Conservation (phyloP, 306 rosid genomes). For the Castanea mollissima region DNA sequence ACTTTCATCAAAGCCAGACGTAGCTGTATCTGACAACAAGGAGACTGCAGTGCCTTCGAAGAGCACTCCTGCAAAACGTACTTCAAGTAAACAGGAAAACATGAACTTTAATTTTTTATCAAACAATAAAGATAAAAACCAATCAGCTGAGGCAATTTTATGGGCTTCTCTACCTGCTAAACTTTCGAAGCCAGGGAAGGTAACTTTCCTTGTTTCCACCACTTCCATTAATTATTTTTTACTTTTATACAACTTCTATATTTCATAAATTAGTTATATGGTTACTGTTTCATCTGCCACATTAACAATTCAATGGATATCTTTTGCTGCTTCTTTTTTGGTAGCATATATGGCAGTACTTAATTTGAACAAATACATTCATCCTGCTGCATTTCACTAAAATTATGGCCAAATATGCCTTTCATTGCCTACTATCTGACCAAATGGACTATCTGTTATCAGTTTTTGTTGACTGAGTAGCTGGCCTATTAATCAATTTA, state of each 20-base stretch:
- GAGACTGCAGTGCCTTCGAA: constrained; percentile 39
- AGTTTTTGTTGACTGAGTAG: background rate
- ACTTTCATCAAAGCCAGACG: constrained; percentile 48
- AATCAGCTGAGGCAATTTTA: constrained; percentile 38
- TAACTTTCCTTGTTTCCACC: constrained; percentile 22
- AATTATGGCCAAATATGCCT: background rate
- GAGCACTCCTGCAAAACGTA: constrained; percentile 39
- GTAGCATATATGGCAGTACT: background rate
- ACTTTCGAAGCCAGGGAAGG: constrained; percentile 78
- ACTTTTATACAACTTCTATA: background rate
- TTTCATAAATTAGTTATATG: background rate
- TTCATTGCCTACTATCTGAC: background rate
- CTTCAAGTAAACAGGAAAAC: constrained; percentile 56
- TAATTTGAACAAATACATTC: background rate
- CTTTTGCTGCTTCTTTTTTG: background rate
- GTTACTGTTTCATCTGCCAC: background rate
- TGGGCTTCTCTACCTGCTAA: constrained; percentile 73
- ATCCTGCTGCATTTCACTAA: background rate
- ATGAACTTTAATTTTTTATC: constrained; percentile 44
- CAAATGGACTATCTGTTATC: background rate
- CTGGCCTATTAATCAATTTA: background rate
- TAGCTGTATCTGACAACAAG: constrained; percentile 33
- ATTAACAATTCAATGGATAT: background rate
- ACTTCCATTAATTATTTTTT: background rate
- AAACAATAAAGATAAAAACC: constrained; percentile 39